These are phyloP conservation scores for Protomyces inouyei DNA, from an alignment of 1,139 yeast species.

Conservation along the genomic window DNA sequence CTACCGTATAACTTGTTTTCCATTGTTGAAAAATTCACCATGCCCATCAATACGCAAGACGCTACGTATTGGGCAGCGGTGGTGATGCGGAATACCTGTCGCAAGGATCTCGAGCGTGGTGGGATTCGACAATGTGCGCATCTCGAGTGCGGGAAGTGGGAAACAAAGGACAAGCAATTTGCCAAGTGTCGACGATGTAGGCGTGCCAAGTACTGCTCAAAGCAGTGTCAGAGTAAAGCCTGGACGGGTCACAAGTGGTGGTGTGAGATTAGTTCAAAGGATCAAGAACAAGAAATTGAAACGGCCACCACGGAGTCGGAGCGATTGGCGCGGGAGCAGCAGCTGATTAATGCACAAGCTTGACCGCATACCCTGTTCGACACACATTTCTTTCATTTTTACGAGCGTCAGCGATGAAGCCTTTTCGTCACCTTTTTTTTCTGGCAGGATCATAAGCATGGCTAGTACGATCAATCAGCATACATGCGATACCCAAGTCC, in stretches of 20 bases:
- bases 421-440: background rate
- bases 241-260: conserved; percentile 93
- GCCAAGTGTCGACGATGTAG: conserved; percentile 93
- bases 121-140: conserved; percentile 95
- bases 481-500: no score
- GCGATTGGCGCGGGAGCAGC: background rate
- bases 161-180: conserved; percentile 78
- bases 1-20: conserved; percentile 65
- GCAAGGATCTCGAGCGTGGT: conserved; percentile 78
- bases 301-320: background rate
- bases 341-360: background rate
- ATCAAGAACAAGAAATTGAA: background rate
- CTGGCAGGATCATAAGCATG: no score
- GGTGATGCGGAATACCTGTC: conserved; percentile 89
- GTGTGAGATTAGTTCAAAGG: conserved; percentile 48
- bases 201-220: conserved; percentile 88
- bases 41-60: conserved; percentile 61
- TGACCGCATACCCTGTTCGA: background rate
- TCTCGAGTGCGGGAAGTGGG: conserved; percentile 95
- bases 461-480: no score
- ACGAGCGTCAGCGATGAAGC: background rate
- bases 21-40: conserved; percentile 84
- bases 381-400: background rate
- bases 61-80: conserved; percentile 96
- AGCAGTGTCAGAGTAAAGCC: conserved; percentile 84